Evolutionary conservation across 1,284 basidiomycete species (phyloP).

Genomic region (Somion occarium): DNA sequence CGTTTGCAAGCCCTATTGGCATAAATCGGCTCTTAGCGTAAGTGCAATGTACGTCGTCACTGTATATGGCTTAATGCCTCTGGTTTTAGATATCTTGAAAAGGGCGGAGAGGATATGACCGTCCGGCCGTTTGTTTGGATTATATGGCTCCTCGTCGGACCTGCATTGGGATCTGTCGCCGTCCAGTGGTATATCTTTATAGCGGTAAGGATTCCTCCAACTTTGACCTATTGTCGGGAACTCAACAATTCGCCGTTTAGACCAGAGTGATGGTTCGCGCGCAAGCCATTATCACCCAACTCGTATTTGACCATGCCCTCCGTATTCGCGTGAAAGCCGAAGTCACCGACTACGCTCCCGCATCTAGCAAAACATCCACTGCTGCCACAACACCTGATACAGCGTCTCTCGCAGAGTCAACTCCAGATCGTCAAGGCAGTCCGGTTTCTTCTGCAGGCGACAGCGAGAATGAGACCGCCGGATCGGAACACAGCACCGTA

Average conservation of each 20-base stretch:
- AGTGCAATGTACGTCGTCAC: slow-evolving; percentile 25
- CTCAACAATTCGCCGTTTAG: slow-evolving; percentile 15
- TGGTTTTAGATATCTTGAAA: slow-evolving; percentile 40
- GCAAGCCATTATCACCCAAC: slow-evolving; percentile 50
- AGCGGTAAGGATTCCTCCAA: slow-evolving; percentile 26
- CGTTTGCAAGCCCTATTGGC: slow-evolving; percentile 39
- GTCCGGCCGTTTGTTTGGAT: slow-evolving; percentile 63
- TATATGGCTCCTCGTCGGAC: slow-evolving; percentile 53
- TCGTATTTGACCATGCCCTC: slow-evolving; percentile 54
- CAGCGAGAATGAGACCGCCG: slow-evolving; percentile 14
- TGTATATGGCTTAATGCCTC: slow-evolving; percentile 3
- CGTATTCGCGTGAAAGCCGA: slow-evolving; percentile 45
- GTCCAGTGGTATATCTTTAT: slow-evolving; percentile 49
- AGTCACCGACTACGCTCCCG: slow-evolving; percentile 6
- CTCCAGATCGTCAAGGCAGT: not conserved
- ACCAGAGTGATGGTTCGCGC: slow-evolving; percentile 34
- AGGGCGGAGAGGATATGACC: slow-evolving; percentile 29
- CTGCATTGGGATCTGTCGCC: slow-evolving; percentile 35
- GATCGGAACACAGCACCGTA: slow-evolving; percentile 5
- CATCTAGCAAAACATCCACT: slow-evolving; percentile 11
- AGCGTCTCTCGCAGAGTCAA: slow-evolving; percentile 18
- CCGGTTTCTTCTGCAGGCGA: slow-evolving; percentile 4
- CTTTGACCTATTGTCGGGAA: not conserved
- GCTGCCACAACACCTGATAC: slow-evolving; percentile 23
- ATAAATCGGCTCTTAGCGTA: slow-evolving; percentile 39